Conservation (phyloP, 2,329 filamentous ascomycete species). For the Pseudogymnoascus sp. region DNA sequence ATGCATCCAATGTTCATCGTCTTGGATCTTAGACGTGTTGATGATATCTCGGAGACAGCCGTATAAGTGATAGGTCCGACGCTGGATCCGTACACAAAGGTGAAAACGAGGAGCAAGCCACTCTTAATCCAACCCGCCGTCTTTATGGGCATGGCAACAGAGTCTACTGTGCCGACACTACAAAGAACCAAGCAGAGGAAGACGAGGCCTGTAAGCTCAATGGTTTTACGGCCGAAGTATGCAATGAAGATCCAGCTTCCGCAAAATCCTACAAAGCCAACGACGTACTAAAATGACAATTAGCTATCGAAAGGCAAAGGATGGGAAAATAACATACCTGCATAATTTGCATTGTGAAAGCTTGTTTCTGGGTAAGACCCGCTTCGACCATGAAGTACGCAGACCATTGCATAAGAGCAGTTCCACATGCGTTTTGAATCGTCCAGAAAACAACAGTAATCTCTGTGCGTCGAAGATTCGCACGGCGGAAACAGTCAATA, state of each 20-base stretch:
- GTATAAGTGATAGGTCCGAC: slow-evolving; percentile 89
- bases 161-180: slow-evolving; percentile 39
- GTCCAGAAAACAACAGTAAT: slow-evolving; percentile 51
- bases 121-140: slow-evolving; percentile 35
- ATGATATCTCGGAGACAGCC: slow-evolving; percentile 76
- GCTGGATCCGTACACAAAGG: slow-evolving; percentile 75
- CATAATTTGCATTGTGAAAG: slow-evolving; percentile 45
- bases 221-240: slow-evolving; percentile 21
- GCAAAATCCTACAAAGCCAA: slow-evolving; percentile 29
- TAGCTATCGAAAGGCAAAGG: not conserved
- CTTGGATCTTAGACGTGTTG: slow-evolving; percentile 79
- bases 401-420: slow-evolving; percentile 55
- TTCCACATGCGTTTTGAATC: slow-evolving; percentile 54
- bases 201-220: slow-evolving; percentile 16
- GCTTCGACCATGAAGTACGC: slow-evolving; percentile 53
- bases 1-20: slow-evolving; percentile 81
- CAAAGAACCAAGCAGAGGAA: slow-evolving; percentile 32
- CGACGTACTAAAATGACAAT: slow-evolving; percentile 17
- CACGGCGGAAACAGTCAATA: slow-evolving; percentile 41
- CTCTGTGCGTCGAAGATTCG: slow-evolving; percentile 44
- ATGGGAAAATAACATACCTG: not conserved
- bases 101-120: slow-evolving; percentile 72
- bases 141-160: slow-evolving; percentile 33
- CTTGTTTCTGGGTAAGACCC: slow-evolving; percentile 38
- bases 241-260: slow-evolving; percentile 44